Conservation (phyloP, 306 rosid genomes). For the Acacia confusa region DNA sequence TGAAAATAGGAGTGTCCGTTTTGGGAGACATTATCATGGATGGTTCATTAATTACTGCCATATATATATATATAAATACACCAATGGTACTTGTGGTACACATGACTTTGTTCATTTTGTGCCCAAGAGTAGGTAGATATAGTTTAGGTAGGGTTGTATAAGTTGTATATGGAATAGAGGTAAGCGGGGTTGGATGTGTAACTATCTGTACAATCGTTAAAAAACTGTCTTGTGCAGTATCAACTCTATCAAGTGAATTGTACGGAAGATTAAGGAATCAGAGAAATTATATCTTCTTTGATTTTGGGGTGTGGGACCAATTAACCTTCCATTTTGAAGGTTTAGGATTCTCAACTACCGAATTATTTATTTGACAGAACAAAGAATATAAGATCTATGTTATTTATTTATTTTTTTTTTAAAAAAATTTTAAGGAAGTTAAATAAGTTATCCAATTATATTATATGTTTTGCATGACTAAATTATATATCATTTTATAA, state of each 20-base stretch:
- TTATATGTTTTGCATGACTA: no score
- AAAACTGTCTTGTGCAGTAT: not conserved
- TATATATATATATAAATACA: not conserved
- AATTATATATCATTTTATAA: no score
- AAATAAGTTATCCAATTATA: no score
- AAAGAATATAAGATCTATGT: no score
- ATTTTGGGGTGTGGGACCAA: not conserved
- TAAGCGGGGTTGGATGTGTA: not conserved
- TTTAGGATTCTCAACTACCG: not conserved
- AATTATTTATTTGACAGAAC: no score
- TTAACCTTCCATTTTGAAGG: not conserved
- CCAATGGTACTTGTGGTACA: not conserved
- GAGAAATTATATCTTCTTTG: not conserved
- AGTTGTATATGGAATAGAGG: conserved; percentile 1
- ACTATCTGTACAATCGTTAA: not conserved
- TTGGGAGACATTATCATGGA: not conserved
- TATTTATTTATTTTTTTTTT: no score
- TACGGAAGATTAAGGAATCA: not conserved
- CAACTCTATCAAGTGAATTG: not conserved
- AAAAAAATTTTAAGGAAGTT: no score
- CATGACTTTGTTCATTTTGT: not conserved
- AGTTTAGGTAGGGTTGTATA: not conserved
- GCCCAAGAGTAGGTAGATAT: not conserved
- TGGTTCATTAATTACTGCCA: not conserved
- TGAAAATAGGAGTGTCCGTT: not conserved